These are phyloP conservation scores for Phytophthora capsici DNA, from an alignment of 352 stramenopile genomes.

Conservation along the genomic window DNA sequence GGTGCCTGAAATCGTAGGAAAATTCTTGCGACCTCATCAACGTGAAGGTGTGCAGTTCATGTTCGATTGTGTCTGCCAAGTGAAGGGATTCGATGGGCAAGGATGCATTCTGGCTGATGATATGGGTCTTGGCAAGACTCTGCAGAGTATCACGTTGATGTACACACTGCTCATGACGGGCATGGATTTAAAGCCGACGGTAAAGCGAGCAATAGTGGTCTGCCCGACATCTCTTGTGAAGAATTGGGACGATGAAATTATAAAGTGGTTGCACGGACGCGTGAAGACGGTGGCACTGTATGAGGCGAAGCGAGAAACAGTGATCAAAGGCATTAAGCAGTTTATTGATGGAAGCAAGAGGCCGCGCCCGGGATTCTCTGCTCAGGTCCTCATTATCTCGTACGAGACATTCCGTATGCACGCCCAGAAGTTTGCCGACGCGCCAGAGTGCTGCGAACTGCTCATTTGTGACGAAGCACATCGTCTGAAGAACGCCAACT, in stretches of 20 bases:
- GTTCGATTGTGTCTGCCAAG: conserved; percentile 94
- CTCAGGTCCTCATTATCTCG: conserved; percentile 87
- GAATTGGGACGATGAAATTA: conserved; percentile 92
- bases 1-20: conserved; percentile 92
- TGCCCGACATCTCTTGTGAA: conserved; percentile 89
- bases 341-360: conserved; percentile 86
- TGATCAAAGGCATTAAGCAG: conserved; percentile 84
- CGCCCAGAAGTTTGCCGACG: conserved; percentile 89
- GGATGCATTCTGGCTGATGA: conserved; percentile 90
- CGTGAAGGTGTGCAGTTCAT: conserved; percentile 97
- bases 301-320: conserved; percentile 80
- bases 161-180: conserved; percentile 83
- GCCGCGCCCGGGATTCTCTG: conserved; percentile 51
- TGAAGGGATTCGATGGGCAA: conserved; percentile 80
- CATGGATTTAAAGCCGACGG: conserved; percentile 70
- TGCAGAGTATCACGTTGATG: conserved; percentile 90
- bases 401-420: conserved; percentile 96
- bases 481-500: conserved; percentile 98
- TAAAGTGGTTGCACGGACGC: conserved; percentile 86
- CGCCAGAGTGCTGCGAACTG: conserved; percentile 92
- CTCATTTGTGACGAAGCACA: conserved; percentile 99
- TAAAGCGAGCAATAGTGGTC: conserved; percentile 79
- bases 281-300: conserved; percentile 87
- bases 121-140: conserved; percentile 89
- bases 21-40: conserved; percentile 96